Evolutionary conservation across 768 basidiomycete genomes (phyloP).

Genomic region (Zangia roseola): DNA sequence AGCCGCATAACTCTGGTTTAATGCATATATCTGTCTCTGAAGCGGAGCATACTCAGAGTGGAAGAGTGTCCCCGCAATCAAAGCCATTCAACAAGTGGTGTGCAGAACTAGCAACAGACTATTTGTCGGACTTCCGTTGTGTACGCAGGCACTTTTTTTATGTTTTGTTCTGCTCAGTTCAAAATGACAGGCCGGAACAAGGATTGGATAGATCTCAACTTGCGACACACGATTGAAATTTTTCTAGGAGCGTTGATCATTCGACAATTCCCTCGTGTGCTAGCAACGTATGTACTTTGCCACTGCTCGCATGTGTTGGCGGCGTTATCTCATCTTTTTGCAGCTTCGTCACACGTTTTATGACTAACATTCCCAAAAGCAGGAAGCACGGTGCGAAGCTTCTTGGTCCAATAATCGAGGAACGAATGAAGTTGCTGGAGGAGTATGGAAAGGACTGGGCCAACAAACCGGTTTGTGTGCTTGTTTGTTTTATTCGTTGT

Average conservation of each 20-base stretch:
- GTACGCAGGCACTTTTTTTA: slow-evolving; percentile 20
- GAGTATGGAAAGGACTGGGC: slow-evolving; percentile 28
- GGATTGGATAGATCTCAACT: no score
- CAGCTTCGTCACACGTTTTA: no score
- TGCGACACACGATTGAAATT: no score
- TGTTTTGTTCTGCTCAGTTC: background rate
- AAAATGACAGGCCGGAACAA: no score
- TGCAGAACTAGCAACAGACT: slow-evolving; percentile 43
- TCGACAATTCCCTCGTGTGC: slow-evolving; percentile 26
- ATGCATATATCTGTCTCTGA: background rate
- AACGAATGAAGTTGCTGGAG: slow-evolving; percentile 20
- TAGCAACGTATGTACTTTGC: slow-evolving; percentile 28
- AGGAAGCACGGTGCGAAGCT: no score
- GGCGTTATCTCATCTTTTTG: no score
- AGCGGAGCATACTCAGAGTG: slow-evolving; percentile 34
- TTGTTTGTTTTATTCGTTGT: no score
- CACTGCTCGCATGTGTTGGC: no score
- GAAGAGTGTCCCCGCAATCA: slow-evolving; percentile 30
- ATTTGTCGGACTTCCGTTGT: slow-evolving; percentile 50
- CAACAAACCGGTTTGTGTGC: slow-evolving; percentile 30
- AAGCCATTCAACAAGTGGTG: slow-evolving; percentile 35
- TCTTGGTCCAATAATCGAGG: slow-evolving; percentile 13
- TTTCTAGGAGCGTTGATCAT: slow-evolving; percentile 34
- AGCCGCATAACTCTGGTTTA: background rate
- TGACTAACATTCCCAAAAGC: no score